Evolutionary conservation across 2,329 filamentous ascomycete species (phyloP).

Genomic region (Aspergillus persii): DNA sequence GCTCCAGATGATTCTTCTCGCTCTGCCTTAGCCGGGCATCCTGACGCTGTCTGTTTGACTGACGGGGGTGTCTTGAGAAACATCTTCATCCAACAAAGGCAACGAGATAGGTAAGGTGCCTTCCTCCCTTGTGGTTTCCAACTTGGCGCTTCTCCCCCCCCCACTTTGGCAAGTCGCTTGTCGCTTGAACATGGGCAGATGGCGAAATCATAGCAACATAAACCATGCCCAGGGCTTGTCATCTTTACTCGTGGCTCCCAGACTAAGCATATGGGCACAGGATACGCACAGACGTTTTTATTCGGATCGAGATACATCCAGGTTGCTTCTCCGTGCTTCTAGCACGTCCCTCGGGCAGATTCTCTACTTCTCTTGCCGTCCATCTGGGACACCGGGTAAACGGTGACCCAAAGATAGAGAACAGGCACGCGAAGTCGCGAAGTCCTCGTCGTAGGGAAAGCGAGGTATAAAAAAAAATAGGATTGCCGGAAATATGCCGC

Average conservation of each 20-base stretch:
- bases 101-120: slow-evolving; percentile 10
- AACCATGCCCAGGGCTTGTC: slow-evolving; percentile 8
- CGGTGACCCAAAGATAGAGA: not conserved
- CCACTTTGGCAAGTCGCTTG: not conserved
- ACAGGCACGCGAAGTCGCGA: not conserved
- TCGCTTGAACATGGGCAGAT: not conserved
- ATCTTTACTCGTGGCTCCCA: slow-evolving; percentile 14
- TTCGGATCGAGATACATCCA: slow-evolving; percentile 16
- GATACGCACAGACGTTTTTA: slow-evolving; percentile 12
- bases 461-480: not conserved
- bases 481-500: slow-evolving; percentile 10
- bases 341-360: not conserved
- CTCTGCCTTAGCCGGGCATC: not conserved
- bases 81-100: slow-evolving; percentile 2
- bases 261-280: slow-evolving; percentile 24
- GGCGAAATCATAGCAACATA: slow-evolving; percentile 4
- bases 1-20: not conserved
- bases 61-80: not conserved
- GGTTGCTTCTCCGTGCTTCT: slow-evolving; percentile 2
- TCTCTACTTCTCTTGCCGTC: not conserved
- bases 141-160: not conserved
- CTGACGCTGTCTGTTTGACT: not conserved
- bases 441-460: not conserved
- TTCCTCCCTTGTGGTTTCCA: not conserved
- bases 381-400: not conserved